Conservation (phyloP, 441 rosid genomes). For the Hura crepitans region DNA sequence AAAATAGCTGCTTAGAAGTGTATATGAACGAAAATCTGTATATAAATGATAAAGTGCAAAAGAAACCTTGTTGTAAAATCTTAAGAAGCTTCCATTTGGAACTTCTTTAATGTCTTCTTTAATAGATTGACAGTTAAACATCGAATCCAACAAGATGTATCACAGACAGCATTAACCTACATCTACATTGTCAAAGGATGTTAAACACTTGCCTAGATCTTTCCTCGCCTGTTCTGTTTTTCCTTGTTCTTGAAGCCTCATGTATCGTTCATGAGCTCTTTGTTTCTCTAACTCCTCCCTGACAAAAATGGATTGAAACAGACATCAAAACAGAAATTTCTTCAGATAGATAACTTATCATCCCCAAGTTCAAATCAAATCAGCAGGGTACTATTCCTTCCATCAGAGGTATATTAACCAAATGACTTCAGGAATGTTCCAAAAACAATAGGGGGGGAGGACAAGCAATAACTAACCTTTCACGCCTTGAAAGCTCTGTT, state of each 20-base stretch:
- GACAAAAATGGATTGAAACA: conserved; percentile 15
- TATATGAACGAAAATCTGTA: background rate
- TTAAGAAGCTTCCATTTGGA: background rate
- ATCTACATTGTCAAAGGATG: background rate
- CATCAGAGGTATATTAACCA: background rate
- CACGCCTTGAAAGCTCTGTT: conserved; percentile 97
- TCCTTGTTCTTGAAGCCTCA: conserved; percentile 96
- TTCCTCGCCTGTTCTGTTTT: conserved; percentile 87
- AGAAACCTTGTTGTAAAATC: background rate
- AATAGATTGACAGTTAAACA: background rate
- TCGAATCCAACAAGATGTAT: background rate
- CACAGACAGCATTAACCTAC: background rate
- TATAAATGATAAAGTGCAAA: background rate
- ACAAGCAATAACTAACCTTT: conserved; percentile 54
- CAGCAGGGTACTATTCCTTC: background rate
- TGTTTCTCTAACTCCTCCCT: conserved; percentile 97
- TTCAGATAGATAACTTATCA: background rate
- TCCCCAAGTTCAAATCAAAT: background rate
- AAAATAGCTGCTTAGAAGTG: no score
- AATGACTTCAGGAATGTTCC: background rate
- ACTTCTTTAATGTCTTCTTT: background rate
- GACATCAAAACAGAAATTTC: background rate
- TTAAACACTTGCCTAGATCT: conserved; percentile 59
- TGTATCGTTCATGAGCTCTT: conserved; percentile 84
- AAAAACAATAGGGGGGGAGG: background rate